These are phyloP conservation scores for Talaromyces nanjingensis DNA, from an alignment of 495 filamentous ascomycete species.

Conservation along the genomic window DNA sequence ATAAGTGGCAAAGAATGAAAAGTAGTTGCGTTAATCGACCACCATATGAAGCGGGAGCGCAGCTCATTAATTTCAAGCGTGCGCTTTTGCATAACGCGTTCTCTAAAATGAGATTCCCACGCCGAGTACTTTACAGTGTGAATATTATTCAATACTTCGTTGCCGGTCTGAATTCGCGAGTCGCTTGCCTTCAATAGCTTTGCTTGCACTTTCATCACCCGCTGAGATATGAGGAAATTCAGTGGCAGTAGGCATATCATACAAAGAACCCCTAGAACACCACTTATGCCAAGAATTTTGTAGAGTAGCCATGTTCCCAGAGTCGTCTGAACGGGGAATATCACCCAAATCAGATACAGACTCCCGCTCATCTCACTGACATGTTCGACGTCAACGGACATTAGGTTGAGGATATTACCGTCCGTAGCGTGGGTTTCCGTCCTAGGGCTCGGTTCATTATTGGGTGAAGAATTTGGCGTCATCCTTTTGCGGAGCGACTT, in stretches of 20 bases:
- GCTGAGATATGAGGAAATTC: neutral
- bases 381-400: neutral
- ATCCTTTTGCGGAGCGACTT: neutral
- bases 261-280: neutral
- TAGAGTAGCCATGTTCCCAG: constrained; percentile 2
- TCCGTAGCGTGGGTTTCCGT: neutral
- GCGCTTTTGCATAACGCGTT: constrained; percentile 57
- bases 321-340: neutral
- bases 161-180: constrained; percentile 67
- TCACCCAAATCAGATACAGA: constrained; percentile 1
- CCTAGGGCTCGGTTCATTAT: too few species aligned
- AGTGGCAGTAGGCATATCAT: neutral
- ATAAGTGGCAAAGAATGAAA: constrained; percentile 1
- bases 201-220: constrained; percentile 45
- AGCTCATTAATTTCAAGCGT: constrained; percentile 52
- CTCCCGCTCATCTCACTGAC: neutral
- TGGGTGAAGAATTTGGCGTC: neutral
- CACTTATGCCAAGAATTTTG: neutral
- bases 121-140: constrained; percentile 86
- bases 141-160: constrained; percentile 75
- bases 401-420: neutral
- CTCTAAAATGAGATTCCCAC: constrained; percentile 69
- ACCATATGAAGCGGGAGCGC: neutral
- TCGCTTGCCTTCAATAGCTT: constrained; percentile 73
- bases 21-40: neutral